Base-by-base conservation (phyloP, 495 filamentous ascomycete genomes). In the Pseudoneurospora amorphoporcata region DNA sequence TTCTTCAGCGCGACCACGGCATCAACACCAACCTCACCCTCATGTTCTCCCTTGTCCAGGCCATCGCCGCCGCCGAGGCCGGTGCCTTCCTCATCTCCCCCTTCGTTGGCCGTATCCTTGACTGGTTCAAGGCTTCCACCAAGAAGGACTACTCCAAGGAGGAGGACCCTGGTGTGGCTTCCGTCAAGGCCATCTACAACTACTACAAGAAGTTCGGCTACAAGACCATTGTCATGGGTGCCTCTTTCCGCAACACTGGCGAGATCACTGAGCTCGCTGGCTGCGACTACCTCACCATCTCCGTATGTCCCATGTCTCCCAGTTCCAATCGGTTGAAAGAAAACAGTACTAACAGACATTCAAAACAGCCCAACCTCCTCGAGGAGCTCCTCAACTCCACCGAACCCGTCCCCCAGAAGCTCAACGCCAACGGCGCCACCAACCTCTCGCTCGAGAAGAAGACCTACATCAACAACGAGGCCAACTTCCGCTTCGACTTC, bases 201-300 rank as follows among this genome's bases (percentile, higher is more conserved):
- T 99, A 99, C 92, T 99, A 99, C 90, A 99, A 99, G 93, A 99
- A 98, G 88, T 91, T 87, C 83, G 94, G 92, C 79, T 98, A 99
- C 90, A 94, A 95, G 77, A 99, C 95, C 82, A 97, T 97, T 78
- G 95, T 99, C 81, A 99, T 99, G 95, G 95, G 95, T 80, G 95
- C 95, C 75, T 97, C 94, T 16, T 99, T 99, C 92, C 88, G 95
- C 78, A 97, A 92, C 86, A 83, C 85, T 70, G 95, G 95, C 75
- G 95, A 99, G 87, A 97, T 99, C 84, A 97, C 92, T 61, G 96
- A 99, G 88, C 87, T 99, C 41, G 94, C 94, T 81, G 95, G 95
- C 79, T 98, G 95, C 80, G 95, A 99, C 84, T 99, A 98, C 87
- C 87, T 99, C 75, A 99, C 95, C 79, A 99, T 99, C 83, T 92